Percentiles rank a stretch among this genome's conserved stretches.
phyloP scores from a whole-genome alignment of 73 alveolate genomes.

The Stentor coeruleus region DNA sequence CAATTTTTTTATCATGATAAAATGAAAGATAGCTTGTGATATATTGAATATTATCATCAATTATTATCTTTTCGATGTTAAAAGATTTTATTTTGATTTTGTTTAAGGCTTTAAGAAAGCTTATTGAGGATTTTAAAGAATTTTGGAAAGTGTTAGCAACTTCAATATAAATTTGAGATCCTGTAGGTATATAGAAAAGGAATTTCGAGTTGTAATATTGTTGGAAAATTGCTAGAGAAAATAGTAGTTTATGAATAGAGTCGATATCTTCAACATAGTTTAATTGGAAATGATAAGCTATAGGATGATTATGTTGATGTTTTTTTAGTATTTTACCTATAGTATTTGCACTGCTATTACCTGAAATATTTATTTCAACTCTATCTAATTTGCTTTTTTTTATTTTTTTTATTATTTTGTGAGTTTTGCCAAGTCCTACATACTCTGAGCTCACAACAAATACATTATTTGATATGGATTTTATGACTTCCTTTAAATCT shows the following conservation, averaged over 20 bases:
- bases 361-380: not conserved
- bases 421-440: not conserved
- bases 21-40: not conserved
- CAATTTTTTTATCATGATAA: too few relatives aligned
- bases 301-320: not conserved
- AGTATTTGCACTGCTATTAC: not conserved
- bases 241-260: not conserved
- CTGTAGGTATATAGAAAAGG: not conserved
- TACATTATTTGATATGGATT: not conserved
- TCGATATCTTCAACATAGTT: not conserved
- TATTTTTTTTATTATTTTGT: not conserved
- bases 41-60: too few relatives aligned
- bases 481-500: not conserved
- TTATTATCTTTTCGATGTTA: not conserved
- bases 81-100: not conserved
- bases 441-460: not conserved
- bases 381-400: not conserved
- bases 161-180: not conserved
- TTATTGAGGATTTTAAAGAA: not conserved
- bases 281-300: not conserved
- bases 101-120: not conserved
- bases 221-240: not conserved
- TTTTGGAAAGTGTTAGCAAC: constrained; percentile 10
- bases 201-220: not conserved
- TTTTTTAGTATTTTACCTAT: not conserved